Base-by-base conservation (phyloP, 2,329 filamentous ascomycete genomes). In the Pezicula radicicola region DNA sequence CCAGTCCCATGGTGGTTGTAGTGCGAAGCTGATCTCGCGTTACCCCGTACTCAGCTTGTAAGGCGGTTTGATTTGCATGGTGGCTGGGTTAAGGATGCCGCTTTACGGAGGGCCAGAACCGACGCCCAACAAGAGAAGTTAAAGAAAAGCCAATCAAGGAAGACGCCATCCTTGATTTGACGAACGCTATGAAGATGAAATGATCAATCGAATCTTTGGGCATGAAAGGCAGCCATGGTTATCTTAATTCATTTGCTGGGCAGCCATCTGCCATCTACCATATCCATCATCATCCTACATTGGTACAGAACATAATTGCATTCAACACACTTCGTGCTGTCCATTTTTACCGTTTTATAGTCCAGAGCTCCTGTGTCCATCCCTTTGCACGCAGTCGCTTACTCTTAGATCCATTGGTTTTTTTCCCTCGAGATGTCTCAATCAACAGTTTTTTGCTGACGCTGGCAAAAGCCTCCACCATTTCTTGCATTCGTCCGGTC, bases 391-490 rank as follows among this genome's bases (percentile, higher is more conserved):
- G 75, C 60, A 83, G 69, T 70, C 81, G 84, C 71, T 84, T 86
- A 61, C 74, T 80, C 57, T 72, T 75, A 6, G 73, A 72, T 10
- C 75, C 72, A 2, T 72, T 60, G 30, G 55, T 27, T 4, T 70
- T 66, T 61, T 77, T 78, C 56, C 83, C 80, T 16, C 71, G 75
- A 10, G 77, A 75, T 53, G 71, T 76, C 49, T 82, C 75, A 1
- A 82, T 78, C 53, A 66, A 55, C 12, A 67, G 50, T 15, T 54
- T 51, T 50, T 66, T 67, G 42, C 63, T 64, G 25, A 61, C 59
- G 7, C 44, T 40, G 1, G 93, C 91, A 66, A 97, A 85, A 10
- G 81, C 81, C 64, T 88, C 83, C 12, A 92, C 80, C 39, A 94
- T 74, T 72, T 93, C 89, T 62, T 81, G 80, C 83, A 93, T 87